Evolutionary conservation across 202 grass and related monocot species (phyloP), one percentile per base, ranked within the genome.

Genomic region (Zoysia matrella): DNA sequence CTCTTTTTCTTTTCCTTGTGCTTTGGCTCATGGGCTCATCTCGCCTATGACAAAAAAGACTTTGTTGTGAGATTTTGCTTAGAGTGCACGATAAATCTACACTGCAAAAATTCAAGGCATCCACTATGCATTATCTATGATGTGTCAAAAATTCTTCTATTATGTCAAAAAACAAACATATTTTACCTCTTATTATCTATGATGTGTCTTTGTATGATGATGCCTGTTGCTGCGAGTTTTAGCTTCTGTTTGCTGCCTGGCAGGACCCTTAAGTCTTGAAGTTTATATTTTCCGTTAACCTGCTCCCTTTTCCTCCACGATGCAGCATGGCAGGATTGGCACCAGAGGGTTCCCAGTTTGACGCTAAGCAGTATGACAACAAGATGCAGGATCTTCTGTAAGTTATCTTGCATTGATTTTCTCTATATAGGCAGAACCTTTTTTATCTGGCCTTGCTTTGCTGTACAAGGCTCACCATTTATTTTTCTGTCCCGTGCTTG

Each of bases 341-440:
- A 86, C 68, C 91, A 12, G 88, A 93, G 71, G 89, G 91, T 62
- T 91, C 90, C 45, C 94, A 97, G 78, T 97, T 97, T 72, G 94
- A 97, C 45, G 89, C 67, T 22, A 88, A 90, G 74, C 94, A 97
- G 16, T 97, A 93, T 72, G 94, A 97, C 67, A 61, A 47, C 22
- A 97, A 88, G 78, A 90, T 97, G 94, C 86, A 75, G 40, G 94
- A 97, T 73, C 51, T 93, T 40, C 70, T 90, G 88, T 90, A 83
- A 90, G 88, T 83, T 42, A 13, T 11, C 22, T 77, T 48, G 16
- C 11, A 44, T 16, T 8, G 5, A n/a, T 43, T 63, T 77, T 72
- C 15, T 12, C 11, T 60, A 16, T 7, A 47, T 69, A 52, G 65
- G 30, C 49, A 36, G 30, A 36, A 36, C 30, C 7, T 2, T 54